Evolutionary conservation across 2,329 filamentous ascomycete species (phyloP).

Genomic region (Blastomyces parvus): DNA sequence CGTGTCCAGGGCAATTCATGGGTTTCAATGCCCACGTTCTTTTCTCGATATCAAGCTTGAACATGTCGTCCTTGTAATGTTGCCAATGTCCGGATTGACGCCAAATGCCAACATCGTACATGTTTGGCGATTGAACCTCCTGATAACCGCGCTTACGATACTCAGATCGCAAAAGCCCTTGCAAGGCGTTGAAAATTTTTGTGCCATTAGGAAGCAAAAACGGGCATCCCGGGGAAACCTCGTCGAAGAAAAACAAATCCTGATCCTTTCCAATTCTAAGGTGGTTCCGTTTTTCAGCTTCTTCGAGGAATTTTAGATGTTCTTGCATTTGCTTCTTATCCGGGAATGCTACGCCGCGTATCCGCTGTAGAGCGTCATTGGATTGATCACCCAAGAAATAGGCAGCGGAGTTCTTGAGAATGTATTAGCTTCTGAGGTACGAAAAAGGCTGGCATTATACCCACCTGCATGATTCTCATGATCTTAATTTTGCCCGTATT

Average conservation of each 20-base stretch:
- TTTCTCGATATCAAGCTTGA: constrained; percentile 73
- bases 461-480: constrained; percentile 78
- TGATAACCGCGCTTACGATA: constrained; percentile 92
- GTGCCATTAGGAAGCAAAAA: constrained; percentile 91
- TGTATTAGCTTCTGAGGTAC: constrained; percentile 7
- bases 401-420: constrained; percentile 57
- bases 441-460: constrained; percentile 29
- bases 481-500: constrained; percentile 90
- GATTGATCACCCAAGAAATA: constrained; percentile 92
- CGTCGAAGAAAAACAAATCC: constrained; percentile 95
- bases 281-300: constrained; percentile 96
- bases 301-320: constrained; percentile 89
- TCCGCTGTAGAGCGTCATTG: constrained; percentile 91
- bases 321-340: constrained; percentile 92
- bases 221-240: constrained; percentile 81
- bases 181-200: constrained; percentile 83
- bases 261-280: constrained; percentile 89
- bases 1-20: constrained; percentile 98
- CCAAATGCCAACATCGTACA: constrained; percentile 91
- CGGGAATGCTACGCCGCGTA: constrained; percentile 93
- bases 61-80: constrained; percentile 93
- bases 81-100: constrained; percentile 93
- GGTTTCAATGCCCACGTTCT: constrained; percentile 79
- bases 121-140: constrained; percentile 91
- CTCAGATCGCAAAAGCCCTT: constrained; percentile 69